phyloP scores from a whole-genome alignment of 140 eudicot species.

The Cichorium intybus region DNA sequence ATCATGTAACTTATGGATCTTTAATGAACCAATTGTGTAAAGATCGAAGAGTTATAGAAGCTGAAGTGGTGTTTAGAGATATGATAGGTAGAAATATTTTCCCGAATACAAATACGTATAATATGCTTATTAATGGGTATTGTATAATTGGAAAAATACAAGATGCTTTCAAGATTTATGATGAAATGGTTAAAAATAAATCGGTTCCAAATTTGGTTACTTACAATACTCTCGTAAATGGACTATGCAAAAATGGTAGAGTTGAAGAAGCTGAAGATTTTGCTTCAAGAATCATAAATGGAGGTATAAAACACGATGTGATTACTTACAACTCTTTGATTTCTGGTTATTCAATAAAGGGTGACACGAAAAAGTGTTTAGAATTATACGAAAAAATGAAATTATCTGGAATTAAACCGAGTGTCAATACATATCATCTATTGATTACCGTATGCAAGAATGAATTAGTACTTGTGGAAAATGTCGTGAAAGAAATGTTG shows the following conservation, averaged over 20 bases:
- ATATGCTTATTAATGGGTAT: slow-evolving; percentile 61
- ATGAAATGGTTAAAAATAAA: slow-evolving; percentile 46
- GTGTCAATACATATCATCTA: slow-evolving; percentile 58
- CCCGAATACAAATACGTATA: slow-evolving; percentile 63
- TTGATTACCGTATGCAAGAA: slow-evolving; percentile 42
- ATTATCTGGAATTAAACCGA: slow-evolving; percentile 53
- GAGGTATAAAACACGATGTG: slow-evolving; percentile 46
- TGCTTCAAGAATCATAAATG: slow-evolving; percentile 26
- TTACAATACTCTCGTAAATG: slow-evolving; percentile 63
- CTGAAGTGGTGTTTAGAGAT: slow-evolving; percentile 48
- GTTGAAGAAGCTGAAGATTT: slow-evolving; percentile 68
- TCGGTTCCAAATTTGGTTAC: slow-evolving; percentile 63
- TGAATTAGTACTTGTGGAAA: slow-evolving; percentile 34
- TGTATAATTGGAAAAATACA: slow-evolving; percentile 49
- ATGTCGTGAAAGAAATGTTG: slow-evolving; percentile 50
- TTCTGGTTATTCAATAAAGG: slow-evolving; percentile 48
- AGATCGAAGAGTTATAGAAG: slow-evolving; percentile 59
- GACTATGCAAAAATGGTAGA: slow-evolving; percentile 60
- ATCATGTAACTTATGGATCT: slow-evolving; percentile 54
- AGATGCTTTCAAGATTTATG: slow-evolving; percentile 49
- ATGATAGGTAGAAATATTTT: slow-evolving; percentile 54
- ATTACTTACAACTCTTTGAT: slow-evolving; percentile 70
- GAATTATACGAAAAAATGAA: slow-evolving; percentile 66
- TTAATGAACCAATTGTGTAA: slow-evolving; percentile 61
- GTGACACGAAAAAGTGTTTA: slow-evolving; percentile 41